Evolutionary conservation across 1,284 basidiomycete species (phyloP).

Genomic region (Neonothopanus nambi): DNA sequence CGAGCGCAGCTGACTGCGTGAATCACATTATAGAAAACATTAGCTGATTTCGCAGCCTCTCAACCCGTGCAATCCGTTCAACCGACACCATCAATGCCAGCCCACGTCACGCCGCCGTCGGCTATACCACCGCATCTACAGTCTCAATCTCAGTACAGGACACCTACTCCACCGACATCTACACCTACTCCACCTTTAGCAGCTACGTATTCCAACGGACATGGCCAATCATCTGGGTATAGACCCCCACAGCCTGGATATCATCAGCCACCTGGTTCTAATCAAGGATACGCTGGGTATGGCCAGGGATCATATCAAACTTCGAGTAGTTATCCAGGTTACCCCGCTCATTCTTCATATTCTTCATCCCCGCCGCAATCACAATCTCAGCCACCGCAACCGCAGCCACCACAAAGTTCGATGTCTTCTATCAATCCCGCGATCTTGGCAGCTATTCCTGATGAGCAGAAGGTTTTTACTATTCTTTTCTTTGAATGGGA

Average conservation of each 20-base stretch:
- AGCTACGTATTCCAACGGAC: slow-evolving; percentile 10
- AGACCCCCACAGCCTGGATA: slow-evolving; percentile 21
- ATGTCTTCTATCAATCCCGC: slow-evolving; percentile 33
- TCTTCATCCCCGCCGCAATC: slow-evolving; percentile 15
- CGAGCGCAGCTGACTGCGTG: background rate
- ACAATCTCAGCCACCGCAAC: slow-evolving; percentile 25
- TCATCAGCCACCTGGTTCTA: slow-evolving; percentile 12
- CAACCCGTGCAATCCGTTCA: slow-evolving; percentile 11
- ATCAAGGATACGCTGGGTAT: background rate
- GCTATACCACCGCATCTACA: slow-evolving; percentile 51
- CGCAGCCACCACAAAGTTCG: slow-evolving; percentile 17
- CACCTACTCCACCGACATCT: slow-evolving; percentile 17
- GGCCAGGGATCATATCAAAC: background rate
- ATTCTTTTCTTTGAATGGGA: too few species aligned
- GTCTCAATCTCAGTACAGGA: slow-evolving; percentile 30
- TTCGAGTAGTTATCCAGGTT: slow-evolving; percentile 4
- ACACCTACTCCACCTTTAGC: too few species aligned
- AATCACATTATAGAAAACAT: slow-evolving; percentile 31
- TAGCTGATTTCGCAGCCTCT: slow-evolving; percentile 30
- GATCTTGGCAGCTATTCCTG: slow-evolving; percentile 58
- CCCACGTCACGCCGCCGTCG: slow-evolving; percentile 28
- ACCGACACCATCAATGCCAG: slow-evolving; percentile 23
- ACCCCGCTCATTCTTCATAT: slow-evolving; percentile 1
- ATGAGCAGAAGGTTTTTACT: slow-evolving; percentile 62
- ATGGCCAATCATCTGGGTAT: too few species aligned